Conservation (phyloP, 345 rosid genomes). For the Lenwebbia sp. region DNA sequence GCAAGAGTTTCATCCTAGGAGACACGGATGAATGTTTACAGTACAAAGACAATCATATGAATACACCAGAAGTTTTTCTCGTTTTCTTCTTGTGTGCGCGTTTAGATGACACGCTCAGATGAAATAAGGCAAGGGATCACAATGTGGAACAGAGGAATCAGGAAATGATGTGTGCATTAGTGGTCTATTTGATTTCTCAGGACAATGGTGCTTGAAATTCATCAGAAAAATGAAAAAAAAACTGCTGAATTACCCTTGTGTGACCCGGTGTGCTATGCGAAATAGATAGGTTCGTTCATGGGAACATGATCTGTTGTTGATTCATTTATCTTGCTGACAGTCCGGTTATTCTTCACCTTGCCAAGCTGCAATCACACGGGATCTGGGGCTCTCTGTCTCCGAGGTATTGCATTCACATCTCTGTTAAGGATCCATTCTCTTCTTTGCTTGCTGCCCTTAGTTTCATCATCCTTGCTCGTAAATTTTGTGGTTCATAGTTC, state of each 20-base stretch:
- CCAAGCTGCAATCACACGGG: slow-evolving; percentile 58
- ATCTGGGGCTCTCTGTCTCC: slow-evolving; percentile 60
- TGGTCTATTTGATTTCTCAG: neutral
- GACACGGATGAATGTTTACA: too few species aligned
- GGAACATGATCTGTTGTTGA: neutral
- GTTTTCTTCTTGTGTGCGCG: neutral
- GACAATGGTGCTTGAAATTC: neutral
- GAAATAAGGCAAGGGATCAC: neutral
- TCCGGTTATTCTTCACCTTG: slow-evolving; percentile 91
- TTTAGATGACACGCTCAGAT: neutral
- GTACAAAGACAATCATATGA: neutral
- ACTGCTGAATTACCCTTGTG: neutral
- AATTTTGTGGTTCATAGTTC: slow-evolving; percentile 29
- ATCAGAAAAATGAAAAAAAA: neutral
- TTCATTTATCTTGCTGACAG: slow-evolving; percentile 17
- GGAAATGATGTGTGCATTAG: neutral
- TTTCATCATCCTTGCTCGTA: slow-evolving; percentile 5
- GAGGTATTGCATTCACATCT: slow-evolving; percentile 35
- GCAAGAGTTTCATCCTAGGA: neutral
- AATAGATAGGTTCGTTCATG: neutral
- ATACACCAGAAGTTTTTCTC: neutral
- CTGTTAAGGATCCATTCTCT: neutral
- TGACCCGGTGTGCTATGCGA: neutral
- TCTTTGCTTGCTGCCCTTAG: neutral
- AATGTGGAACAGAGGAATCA: neutral